These are phyloP conservation scores for Lactifluus volemus DNA, from an alignment of 768 basidiomycete species.

Conservation along the genomic window DNA sequence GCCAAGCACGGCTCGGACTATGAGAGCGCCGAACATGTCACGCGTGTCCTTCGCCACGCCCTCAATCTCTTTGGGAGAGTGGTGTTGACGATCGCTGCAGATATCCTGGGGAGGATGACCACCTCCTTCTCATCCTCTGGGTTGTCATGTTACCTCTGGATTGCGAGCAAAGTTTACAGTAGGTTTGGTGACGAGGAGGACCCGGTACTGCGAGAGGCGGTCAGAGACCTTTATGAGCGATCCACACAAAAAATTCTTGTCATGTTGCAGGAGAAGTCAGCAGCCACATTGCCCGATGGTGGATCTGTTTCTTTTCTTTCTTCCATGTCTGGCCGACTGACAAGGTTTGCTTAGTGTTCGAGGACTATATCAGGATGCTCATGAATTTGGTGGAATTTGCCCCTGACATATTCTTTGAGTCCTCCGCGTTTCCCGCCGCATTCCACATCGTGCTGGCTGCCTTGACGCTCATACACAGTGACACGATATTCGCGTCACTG, in stretches of 20 bases:
- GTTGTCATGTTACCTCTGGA: slow-evolving; percentile 87
- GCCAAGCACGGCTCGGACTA: slow-evolving; percentile 68
- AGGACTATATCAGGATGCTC: slow-evolving; percentile 85
- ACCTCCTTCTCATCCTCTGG: slow-evolving; percentile 71
- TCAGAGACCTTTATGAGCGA: slow-evolving; percentile 62
- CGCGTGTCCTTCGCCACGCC: slow-evolving; percentile 77
- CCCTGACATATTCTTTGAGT: slow-evolving; percentile 74
- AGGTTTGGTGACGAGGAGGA: slow-evolving; percentile 66
- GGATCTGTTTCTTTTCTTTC: slow-evolving; percentile 23
- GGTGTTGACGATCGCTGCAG: slow-evolving; percentile 57
- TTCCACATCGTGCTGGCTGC: slow-evolving; percentile 71
- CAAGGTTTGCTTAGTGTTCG: slow-evolving; percentile 58
- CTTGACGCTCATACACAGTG: slow-evolving; percentile 74
- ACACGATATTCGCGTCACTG: slow-evolving; percentile 73
- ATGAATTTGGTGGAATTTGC: slow-evolving; percentile 54
- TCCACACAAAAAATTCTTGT: slow-evolving; percentile 63
- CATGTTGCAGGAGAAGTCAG: slow-evolving; percentile 57
- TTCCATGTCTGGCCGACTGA: neutral
- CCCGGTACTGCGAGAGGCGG: slow-evolving; percentile 42
- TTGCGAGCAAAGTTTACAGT: slow-evolving; percentile 77
- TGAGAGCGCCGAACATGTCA: slow-evolving; percentile 72
- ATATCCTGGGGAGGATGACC: slow-evolving; percentile 68
- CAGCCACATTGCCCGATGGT: slow-evolving; percentile 86
- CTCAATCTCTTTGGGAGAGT: slow-evolving; percentile 69
- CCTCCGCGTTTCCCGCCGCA: slow-evolving; percentile 65